A percentile compares a stretch with the other conserved stretches of the same genome.
Evolutionary conservation across 148 eudicot genomes (phyloP).

Genomic region (Amaranthus cruentus): DNA sequence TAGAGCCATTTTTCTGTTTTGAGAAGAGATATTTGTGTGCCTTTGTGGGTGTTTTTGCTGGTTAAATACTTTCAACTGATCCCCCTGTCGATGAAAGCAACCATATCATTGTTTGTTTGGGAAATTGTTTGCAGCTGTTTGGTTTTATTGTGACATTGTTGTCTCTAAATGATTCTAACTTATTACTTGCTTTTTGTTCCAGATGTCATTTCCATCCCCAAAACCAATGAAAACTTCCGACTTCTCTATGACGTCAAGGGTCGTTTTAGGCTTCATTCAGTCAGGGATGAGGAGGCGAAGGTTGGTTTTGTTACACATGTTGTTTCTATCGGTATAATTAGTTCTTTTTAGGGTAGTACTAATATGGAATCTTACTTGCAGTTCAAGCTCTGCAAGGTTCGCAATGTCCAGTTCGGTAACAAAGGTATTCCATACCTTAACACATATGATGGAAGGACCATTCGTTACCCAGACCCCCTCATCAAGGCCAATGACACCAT

Average conservation of each 20-base stretch:
- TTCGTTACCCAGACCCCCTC: conserved; percentile 58
- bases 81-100: too few relatives aligned
- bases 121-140: too few relatives aligned
- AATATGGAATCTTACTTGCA: conserved; percentile 15
- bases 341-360: background rate
- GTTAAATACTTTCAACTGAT: too few relatives aligned
- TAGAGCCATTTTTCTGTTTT: background rate
- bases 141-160: too few relatives aligned
- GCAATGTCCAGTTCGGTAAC: conserved; percentile 47
- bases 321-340: too few relatives aligned
- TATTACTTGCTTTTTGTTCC: background rate
- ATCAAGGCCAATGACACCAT: conserved; percentile 50
- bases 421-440: conserved; percentile 56
- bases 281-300: background rate
- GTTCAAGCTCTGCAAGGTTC: conserved; percentile 63
- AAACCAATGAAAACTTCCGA: background rate
- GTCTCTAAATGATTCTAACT: too few relatives aligned
- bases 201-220: background rate
- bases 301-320: background rate
- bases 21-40: background rate
- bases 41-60: too few relatives aligned
- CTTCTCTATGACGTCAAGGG: conserved; percentile 1
- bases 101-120: too few relatives aligned
- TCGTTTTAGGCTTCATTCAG: background rate
- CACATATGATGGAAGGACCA: conserved; percentile 57